Base-by-base conservation (phyloP, 2,329 filamentous ascomycete species). In the Aspergillus jensenii region DNA sequence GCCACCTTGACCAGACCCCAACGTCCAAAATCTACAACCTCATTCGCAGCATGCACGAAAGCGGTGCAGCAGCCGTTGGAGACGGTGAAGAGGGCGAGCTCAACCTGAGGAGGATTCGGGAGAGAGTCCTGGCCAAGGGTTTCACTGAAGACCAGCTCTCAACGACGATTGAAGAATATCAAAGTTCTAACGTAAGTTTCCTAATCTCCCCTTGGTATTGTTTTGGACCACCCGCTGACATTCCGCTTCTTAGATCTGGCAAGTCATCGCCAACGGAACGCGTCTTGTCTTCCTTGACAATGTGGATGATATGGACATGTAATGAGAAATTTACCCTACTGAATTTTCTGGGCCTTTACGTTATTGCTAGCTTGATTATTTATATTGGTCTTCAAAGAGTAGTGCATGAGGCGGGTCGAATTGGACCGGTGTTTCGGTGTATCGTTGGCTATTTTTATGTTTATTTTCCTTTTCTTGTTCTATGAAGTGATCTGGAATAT, bases 111-210 rank as follows among this genome's bases (percentile, higher is more conserved):
- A 90, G 91, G 76, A 91, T 99, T 59, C 86, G 93, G 73, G 93
- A 97, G 76, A 81, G 95, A 64, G 92, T 99, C 31, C 83, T 98
- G 68, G 95, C 93, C 53, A 97, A 96, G 83, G 95, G 95, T 3
- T 99, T 97, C 76, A 99, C 93, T 0, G 89, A 92, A 64, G 91
- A 98, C 75, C 93, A 99, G 76, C 92, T 96, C 79, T 83, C 90
- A 69, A 84, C 85, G 65, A 89, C 93, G 19, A 82, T 99, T 71
- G 89, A 96, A 62, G 93, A 96, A 79, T 98, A 99, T 76, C 88
- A 90, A 3, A 81, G 85, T 64, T 79, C 96, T 60, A 90, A 96
- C 80, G 95, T 98, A 81, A 91, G 93, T 88, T 23, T 39, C 12
- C 17, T 12, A 5, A 27, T 15, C 31, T 37, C 35, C 15, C 15